phyloP scores from a whole-genome alignment of 352 stramenopile species.

The Salisapilia sapeloensis region DNA sequence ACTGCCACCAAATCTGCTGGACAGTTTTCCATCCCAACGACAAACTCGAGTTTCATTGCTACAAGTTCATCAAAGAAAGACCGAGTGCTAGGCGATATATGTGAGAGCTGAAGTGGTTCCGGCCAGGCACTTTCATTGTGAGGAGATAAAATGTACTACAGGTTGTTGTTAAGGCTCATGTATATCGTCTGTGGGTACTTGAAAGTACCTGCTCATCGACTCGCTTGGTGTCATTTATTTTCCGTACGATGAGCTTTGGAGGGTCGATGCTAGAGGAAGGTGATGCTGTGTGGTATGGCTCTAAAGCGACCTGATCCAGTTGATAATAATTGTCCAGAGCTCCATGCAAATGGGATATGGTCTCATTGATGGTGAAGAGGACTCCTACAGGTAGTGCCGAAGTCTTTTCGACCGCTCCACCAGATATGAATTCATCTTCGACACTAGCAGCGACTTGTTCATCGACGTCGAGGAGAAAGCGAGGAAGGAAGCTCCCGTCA shows the following conservation, averaged over 20 bases:
- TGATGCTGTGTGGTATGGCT: slow-evolving; percentile 12
- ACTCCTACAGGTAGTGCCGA: slow-evolving; percentile 40
- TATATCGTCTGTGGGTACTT: neutral
- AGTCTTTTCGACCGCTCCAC: slow-evolving; percentile 23
- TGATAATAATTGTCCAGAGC: slow-evolving; percentile 41
- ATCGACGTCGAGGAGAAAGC: slow-evolving; percentile 46
- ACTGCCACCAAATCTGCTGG: neutral
- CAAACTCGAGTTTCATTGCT: slow-evolving; percentile 35
- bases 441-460: slow-evolving; percentile 49
- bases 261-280: slow-evolving; percentile 8
- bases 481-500: slow-evolving; percentile 10
- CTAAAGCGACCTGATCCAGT: slow-evolving; percentile 30
- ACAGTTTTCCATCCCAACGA: slow-evolving; percentile 23
- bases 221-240: slow-evolving; percentile 4
- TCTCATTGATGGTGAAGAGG: slow-evolving; percentile 61
- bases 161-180: neutral
- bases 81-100: slow-evolving; percentile 13
- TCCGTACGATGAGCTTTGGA: slow-evolving; percentile 29
- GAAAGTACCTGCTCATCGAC: slow-evolving; percentile 6
- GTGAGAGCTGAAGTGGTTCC: slow-evolving; percentile 13
- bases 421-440: slow-evolving; percentile 38
- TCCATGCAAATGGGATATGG: slow-evolving; percentile 42
- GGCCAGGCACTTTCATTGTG: slow-evolving; percentile 29
- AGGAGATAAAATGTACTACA: slow-evolving; percentile 24
- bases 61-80: slow-evolving; percentile 50